Conservation (phyloP, 768 basidiomycete genomes). For the Rhodotorula toruloides region DNA sequence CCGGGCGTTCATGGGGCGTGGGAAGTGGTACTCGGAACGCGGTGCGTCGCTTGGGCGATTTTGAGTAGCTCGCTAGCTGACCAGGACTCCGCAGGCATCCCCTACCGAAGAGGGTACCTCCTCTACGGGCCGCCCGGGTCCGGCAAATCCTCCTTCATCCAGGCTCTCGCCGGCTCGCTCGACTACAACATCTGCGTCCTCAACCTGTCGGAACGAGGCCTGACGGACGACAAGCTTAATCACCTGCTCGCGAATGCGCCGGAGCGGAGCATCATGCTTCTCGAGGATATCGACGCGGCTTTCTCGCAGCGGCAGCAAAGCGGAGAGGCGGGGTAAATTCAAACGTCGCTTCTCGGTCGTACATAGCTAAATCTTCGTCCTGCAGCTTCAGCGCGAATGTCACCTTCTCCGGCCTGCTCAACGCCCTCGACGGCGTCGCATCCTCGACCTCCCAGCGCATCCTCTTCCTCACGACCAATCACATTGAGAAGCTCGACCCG, state of each 20-base stretch:
- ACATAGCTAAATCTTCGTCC: background rate
- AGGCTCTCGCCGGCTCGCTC: slow-evolving; percentile 85
- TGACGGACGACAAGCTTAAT: slow-evolving; percentile 93
- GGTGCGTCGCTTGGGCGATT: slow-evolving; percentile 51
- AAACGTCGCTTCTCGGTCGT: background rate
- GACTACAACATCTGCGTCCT: slow-evolving; percentile 93
- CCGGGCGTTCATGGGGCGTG: slow-evolving; percentile 69
- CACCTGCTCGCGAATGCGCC: slow-evolving; percentile 88
- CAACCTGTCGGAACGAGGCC: slow-evolving; percentile 90
- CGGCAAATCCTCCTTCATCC: slow-evolving; percentile 97
- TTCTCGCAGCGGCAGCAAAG: slow-evolving; percentile 90
- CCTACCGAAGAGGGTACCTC: slow-evolving; percentile 91
- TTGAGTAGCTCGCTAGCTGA: background rate
- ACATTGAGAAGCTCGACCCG: slow-evolving; percentile 77
- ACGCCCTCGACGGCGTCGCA: slow-evolving; percentile 93
- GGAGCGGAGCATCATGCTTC: slow-evolving; percentile 85
- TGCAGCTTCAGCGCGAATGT: slow-evolving; percentile 84
- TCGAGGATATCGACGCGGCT: slow-evolving; percentile 96
- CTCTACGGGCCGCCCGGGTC: slow-evolving; percentile 95
- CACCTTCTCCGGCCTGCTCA: slow-evolving; percentile 95
- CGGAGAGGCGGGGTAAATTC: slow-evolving; percentile 78
- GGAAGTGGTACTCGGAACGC: slow-evolving; percentile 93
- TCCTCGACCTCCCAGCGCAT: slow-evolving; percentile 91
- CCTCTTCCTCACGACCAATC: slow-evolving; percentile 99
- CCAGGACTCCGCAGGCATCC: slow-evolving; percentile 63